These are phyloP conservation scores for Fusarium aywerte DNA, from an alignment of 2,329 filamentous ascomycete genomes.

Conservation along the genomic window DNA sequence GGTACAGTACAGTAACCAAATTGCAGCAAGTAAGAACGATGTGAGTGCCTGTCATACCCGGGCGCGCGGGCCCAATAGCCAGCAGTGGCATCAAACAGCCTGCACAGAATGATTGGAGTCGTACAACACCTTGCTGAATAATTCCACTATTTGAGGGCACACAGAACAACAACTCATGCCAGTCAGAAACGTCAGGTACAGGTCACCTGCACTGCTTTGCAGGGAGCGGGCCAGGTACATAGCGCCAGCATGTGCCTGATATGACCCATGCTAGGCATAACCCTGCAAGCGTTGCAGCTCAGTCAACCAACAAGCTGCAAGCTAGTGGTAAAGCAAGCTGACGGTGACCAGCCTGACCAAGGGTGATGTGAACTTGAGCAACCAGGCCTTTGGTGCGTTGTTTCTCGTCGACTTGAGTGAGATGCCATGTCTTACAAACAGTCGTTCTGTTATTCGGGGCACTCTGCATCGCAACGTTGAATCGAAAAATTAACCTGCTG, in stretches of 20 bases:
- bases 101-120: slow-evolving; percentile 21
- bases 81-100: slow-evolving; percentile 14
- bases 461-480: not conserved
- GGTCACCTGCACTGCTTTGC: slow-evolving; percentile 52
- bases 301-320: slow-evolving; percentile 29
- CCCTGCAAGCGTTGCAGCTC: slow-evolving; percentile 43
- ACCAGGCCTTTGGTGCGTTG: slow-evolving; percentile 1
- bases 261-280: slow-evolving; percentile 40
- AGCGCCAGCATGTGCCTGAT: slow-evolving; percentile 46
- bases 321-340: slow-evolving; percentile 31
- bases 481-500: not conserved
- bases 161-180: slow-evolving; percentile 28
- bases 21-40: slow-evolving; percentile 17
- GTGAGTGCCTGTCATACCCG: slow-evolving; percentile 21
- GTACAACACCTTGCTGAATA: slow-evolving; percentile 33
- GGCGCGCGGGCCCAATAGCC: slow-evolving; percentile 22
- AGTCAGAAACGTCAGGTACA: slow-evolving; percentile 52
- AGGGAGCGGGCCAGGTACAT: slow-evolving; percentile 51
- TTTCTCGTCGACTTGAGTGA: not conserved
- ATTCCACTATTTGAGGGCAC: slow-evolving; percentile 21
- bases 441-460: not conserved
- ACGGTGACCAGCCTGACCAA: slow-evolving; percentile 18
- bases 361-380: slow-evolving; percentile 3
- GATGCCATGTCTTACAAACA: not conserved
- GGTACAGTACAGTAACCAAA: slow-evolving; percentile 8